Evolutionary conservation across 257 asterid genomes (phyloP).

Genomic region (Solanum neorickii): DNA sequence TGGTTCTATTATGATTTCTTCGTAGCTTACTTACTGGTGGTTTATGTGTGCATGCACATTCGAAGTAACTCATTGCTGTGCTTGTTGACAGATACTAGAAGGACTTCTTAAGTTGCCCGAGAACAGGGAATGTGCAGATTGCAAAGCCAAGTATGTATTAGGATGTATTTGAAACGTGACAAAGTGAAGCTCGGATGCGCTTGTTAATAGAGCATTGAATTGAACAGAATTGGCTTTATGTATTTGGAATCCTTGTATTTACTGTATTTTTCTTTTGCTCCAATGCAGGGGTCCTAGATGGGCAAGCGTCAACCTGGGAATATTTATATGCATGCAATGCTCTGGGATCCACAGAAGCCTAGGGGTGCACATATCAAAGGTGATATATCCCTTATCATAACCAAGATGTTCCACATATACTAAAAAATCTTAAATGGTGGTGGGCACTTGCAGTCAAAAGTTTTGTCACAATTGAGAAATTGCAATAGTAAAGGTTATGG

Average conservation of each 20-base stretch:
- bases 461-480: background rate
- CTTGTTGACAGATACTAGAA: slow-evolving; percentile 65
- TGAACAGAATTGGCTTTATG: background rate
- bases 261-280: background rate
- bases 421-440: background rate
- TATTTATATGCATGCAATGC: slow-evolving; percentile 97
- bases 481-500: background rate
- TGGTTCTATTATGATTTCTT: background rate
- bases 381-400: slow-evolving; percentile 14
- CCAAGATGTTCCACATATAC: background rate
- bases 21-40: background rate
- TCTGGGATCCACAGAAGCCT: slow-evolving; percentile 99
- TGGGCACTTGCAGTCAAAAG: background rate
- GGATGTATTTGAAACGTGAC: background rate
- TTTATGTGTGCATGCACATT: background rate
- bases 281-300: slow-evolving; percentile 93
- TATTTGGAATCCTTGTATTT: background rate
- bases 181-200: background rate
- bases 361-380: slow-evolving; percentile 99
- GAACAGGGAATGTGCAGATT: slow-evolving; percentile 98
- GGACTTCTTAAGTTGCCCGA: slow-evolving; percentile 97
- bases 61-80: slow-evolving; percentile 4
- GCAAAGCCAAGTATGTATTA: slow-evolving; percentile 81
- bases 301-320: slow-evolving; percentile 99
- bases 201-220: background rate